Evolutionary conservation across 306 rosid species (phyloP), one percentile per base, ranked within the genome.

Genomic region (Argentina anserina): DNA sequence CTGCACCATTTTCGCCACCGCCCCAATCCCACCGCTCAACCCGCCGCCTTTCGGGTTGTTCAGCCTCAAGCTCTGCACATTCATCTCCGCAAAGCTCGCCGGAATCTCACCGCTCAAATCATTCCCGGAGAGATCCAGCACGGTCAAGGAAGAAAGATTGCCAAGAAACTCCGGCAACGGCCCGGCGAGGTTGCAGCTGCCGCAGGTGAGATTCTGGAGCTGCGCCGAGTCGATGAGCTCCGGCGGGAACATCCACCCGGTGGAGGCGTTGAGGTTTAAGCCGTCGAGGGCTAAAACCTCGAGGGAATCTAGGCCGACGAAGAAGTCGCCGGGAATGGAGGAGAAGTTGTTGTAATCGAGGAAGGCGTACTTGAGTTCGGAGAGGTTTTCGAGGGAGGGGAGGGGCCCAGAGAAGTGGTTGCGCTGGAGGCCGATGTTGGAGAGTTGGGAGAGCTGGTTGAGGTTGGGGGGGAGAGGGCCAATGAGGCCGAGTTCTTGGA

Each of bases 211-310:
- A 39, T 83, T 92, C 36, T 80, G 86, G 68, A 95, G 72, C 74
- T 87, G 97, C 0, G 81, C 60, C 1, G 97, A 86, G 23, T 64
- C 70, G 34, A 28, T 70, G 69, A 95, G 62, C 17, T 78, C 34
- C 11, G 67, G 1, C 9, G 97, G 97, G 21, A 95, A 83, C 8
- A 45, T 73, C 99, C 99, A 95, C 0, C 99, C 99, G 6, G 78
- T 28, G 33, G 60, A 83, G 2, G 62, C 90, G 67, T 95, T 95
- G 6, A 95, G 76, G 53, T 71, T 53, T 31, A 88, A 86, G 26
- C 76, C 28, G 78, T 95, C 99, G 81, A 95, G 72, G 20, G 97
- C 97, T 74, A 95, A 4, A 36, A 84, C 92, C 23, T 90, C 92
- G n/a, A 95, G 56, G 36, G 83, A 67, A 0, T 56, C 49, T 0